A percentile compares a stretch with the other conserved stretches of the same genome.
Evolutionary conservation across 2,329 filamentous ascomycete genomes (phyloP).

Genomic region (Arthroderma sp.): DNA sequence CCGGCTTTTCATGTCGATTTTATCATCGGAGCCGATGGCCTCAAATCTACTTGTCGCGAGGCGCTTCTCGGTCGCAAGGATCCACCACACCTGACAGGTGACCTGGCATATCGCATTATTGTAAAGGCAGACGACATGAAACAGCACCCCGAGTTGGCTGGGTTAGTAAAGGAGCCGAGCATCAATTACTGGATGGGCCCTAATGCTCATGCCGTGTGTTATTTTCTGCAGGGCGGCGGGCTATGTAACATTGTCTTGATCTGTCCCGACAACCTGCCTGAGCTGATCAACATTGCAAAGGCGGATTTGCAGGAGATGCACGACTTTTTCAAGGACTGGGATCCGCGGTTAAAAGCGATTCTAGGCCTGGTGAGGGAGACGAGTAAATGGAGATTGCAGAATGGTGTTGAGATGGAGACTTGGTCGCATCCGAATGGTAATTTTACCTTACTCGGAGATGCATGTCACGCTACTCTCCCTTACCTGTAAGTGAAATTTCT

Average conservation of each 20-base stretch:
- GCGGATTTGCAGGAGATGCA: constrained; percentile 38
- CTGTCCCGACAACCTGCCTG: constrained; percentile 49
- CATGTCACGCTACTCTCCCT: constrained; percentile 51
- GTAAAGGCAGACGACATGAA: constrained; percentile 37
- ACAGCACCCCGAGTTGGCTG: constrained; percentile 33
- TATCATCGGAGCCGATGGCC: constrained; percentile 38
- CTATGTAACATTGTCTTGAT: constrained; percentile 56
- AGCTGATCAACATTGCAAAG: constrained; percentile 6
- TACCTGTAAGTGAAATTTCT: constrained; percentile 33
- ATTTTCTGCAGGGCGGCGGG: constrained; percentile 45
- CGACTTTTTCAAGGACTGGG: constrained; percentile 44
- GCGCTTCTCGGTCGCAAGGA: constrained; percentile 32
- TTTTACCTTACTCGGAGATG: constrained; percentile 50
- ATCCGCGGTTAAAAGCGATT: constrained; percentile 25
- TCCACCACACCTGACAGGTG: constrained; percentile 40
- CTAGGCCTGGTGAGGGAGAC: constrained; percentile 6
- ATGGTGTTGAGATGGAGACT: constrained; percentile 40
- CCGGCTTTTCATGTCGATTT: constrained; percentile 29
- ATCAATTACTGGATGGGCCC: constrained; percentile 45
- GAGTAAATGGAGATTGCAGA: constrained; percentile 47
- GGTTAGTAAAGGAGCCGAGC: constrained; percentile 34
- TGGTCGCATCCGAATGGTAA: constrained; percentile 46
- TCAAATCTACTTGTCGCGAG: constrained; percentile 34
- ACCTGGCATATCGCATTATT: constrained; percentile 44
- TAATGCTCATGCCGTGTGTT: constrained; percentile 42